Evolutionary conservation across 768 basidiomycete species (phyloP).

Genomic region (Cystofilobasidium capitatum): DNA sequence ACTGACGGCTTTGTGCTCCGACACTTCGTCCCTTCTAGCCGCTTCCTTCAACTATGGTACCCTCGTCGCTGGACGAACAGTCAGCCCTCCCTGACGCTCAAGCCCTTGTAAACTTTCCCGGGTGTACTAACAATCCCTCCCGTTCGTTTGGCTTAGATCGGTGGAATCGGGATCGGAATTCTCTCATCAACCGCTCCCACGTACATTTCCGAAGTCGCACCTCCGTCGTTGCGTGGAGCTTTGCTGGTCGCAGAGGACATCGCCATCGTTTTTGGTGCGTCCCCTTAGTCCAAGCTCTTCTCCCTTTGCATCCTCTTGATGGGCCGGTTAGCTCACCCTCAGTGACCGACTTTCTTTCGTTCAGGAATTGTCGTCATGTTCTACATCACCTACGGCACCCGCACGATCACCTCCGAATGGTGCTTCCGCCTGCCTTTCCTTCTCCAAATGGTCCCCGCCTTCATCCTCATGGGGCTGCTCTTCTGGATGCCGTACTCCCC

Average conservation of each 20-base stretch:
- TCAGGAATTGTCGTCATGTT: constrained; percentile 10
- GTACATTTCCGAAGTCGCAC: not conserved
- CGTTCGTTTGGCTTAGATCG: too few relatives aligned
- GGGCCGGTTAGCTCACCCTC: too few relatives aligned
- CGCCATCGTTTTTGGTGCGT: constrained; percentile 8
- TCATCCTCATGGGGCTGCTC: not conserved
- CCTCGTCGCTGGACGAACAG: constrained; percentile 6
- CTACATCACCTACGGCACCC: constrained; percentile 9
- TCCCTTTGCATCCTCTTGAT: too few relatives aligned
- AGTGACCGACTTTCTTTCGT: too few relatives aligned
- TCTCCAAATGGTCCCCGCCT: not conserved
- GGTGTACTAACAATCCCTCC: too few relatives aligned
- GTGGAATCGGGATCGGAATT: constrained; percentile 3
- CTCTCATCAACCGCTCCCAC: not conserved
- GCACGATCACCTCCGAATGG: not conserved
- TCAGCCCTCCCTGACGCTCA: too few relatives aligned
- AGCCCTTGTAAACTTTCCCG: too few relatives aligned
- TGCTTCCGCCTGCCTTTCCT: not conserved
- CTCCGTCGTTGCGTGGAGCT: not conserved
- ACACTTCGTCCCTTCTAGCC: too few relatives aligned
- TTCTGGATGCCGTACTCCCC: constrained; percentile 5
- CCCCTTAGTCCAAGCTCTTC: too few relatives aligned
- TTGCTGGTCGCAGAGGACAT: constrained; percentile 2
- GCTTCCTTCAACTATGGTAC: not conserved
- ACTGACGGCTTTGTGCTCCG: too few relatives aligned